Base-by-base conservation (phyloP, 2,329 filamentous ascomycete genomes). In the Sporothrix humicola region DNA sequence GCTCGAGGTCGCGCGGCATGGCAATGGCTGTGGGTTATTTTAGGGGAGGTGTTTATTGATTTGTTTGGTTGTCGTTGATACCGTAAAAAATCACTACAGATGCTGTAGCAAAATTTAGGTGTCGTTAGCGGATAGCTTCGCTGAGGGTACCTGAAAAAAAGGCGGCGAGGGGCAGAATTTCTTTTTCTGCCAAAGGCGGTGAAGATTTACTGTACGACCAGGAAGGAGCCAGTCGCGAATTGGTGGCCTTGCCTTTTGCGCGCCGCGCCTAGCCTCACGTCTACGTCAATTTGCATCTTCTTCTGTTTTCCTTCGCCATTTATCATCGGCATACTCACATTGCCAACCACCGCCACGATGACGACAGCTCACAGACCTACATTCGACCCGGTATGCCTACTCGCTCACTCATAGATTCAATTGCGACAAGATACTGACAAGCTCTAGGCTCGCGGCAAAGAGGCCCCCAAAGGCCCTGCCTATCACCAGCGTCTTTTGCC, bases 401-500 rank as follows among this genome's bases (percentile, higher is more conserved):
- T 46, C 12, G 4, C 58, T 52, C 4, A 3, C n/a, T 44, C 23
- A 7, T 9, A 26, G 6, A 1, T n/a, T 46, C 63, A 15, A 20
- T 17, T n/a, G 23, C 48, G n/a, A 13, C 7, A 15, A 6, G 15
- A 1, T 73, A n/a, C 23, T 37, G 59, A 70, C 46, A 42, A 37
- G 7, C 3, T 20, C 37, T 13, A 94, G 92, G 95, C 95, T 58
- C 90, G 92, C 81, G 96, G 96, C 81, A 98, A 98, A 87, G 96
- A 99, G 83, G 94, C 95, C 79, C 92, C 94, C 74, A 92, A 94
- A 79, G 96, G 96, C 66, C 93, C 94, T 69, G 95, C 94, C 78
- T 98, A 98, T 85, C 96, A 99, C 81, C 95, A 98, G 83, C 92
- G 96, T 78, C 92, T 98, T 17, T 91, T 98, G 15, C 95, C 96